Percentiles rank a stretch among this genome's conserved stretches.
phyloP scores from a whole-genome alignment of 2,329 filamentous ascomycete species.

The Microdochium bolleyi region DNA sequence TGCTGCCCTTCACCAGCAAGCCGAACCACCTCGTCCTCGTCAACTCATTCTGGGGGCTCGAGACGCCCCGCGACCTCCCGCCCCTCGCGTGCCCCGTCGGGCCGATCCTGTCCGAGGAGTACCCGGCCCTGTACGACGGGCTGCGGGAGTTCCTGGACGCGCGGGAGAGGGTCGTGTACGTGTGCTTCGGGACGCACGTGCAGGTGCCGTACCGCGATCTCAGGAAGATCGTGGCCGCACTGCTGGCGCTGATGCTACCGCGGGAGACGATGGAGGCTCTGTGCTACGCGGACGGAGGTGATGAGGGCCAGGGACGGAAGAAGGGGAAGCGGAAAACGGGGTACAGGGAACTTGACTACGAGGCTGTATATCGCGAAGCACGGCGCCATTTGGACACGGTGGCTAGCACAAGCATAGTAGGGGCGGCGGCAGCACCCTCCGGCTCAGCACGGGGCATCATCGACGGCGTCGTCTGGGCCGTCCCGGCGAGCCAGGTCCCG shows the following conservation, averaged over 20 bases:
- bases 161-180: constrained; percentile 25
- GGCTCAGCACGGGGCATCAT: constrained; percentile 1
- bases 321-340: constrained; percentile 13
- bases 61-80: constrained; percentile 31
- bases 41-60: constrained; percentile 35
- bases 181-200: constrained; percentile 34
- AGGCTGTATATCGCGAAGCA: neutral
- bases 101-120: constrained; percentile 27
- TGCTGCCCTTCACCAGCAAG: constrained; percentile 19
- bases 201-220: constrained; percentile 19
- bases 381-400: neutral
- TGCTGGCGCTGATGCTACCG: constrained; percentile 13
- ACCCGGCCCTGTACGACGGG: constrained; percentile 17
- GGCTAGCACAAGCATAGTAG: no score
- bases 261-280: no score
- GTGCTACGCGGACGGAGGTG: no score
- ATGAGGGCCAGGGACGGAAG: neutral
- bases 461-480: neutral
- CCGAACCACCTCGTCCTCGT: constrained; percentile 32
- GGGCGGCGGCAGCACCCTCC: constrained; percentile 5
- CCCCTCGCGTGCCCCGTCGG: constrained; percentile 28
- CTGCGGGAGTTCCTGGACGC: constrained; percentile 19
- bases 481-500: neutral
- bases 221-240: constrained; percentile 20
- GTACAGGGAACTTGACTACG: constrained; percentile 2